phyloP scores from a whole-genome alignment of 441 rosid species.

The Populus trichocarpa region DNA sequence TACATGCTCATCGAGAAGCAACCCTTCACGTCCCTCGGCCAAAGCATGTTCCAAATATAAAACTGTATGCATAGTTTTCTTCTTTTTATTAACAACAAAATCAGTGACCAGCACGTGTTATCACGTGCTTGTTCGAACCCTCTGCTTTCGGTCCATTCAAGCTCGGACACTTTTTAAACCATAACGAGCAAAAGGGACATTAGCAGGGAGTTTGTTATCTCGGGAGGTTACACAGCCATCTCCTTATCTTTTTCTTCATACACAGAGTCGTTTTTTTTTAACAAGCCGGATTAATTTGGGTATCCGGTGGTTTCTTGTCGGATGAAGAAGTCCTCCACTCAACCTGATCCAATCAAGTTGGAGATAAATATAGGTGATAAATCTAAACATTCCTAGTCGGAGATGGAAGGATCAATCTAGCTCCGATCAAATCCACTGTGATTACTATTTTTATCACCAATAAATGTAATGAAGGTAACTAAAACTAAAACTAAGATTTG shows the following conservation, averaged over 20 bases:
- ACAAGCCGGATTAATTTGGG: no score
- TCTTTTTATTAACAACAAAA: background rate
- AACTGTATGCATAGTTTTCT: background rate
- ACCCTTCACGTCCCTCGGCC: background rate
- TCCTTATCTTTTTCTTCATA: no score
- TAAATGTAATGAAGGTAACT: background rate
- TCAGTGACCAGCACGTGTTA: conserved; percentile 30
- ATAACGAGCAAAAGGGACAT: background rate
- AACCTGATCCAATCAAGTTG: no score
- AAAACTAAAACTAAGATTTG: background rate
- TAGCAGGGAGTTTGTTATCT: no score
- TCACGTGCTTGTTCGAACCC: conserved; percentile 27
- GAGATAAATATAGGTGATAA: no score
- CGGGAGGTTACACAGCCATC: no score
- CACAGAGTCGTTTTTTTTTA: background rate
- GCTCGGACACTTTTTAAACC: background rate
- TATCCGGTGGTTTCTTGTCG: no score
- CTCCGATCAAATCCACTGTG: no score
- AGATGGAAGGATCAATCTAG: no score
- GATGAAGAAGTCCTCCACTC: no score
- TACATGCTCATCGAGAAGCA: background rate
- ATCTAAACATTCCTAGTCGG: no score
- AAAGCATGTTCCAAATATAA: background rate
- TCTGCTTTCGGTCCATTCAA: conserved; percentile 15
- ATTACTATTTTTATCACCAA: background rate